Evolutionary conservation across 306 rosid species (phyloP), one percentile per base, ranked within the genome.

Genomic region (Sicyos edulis): DNA sequence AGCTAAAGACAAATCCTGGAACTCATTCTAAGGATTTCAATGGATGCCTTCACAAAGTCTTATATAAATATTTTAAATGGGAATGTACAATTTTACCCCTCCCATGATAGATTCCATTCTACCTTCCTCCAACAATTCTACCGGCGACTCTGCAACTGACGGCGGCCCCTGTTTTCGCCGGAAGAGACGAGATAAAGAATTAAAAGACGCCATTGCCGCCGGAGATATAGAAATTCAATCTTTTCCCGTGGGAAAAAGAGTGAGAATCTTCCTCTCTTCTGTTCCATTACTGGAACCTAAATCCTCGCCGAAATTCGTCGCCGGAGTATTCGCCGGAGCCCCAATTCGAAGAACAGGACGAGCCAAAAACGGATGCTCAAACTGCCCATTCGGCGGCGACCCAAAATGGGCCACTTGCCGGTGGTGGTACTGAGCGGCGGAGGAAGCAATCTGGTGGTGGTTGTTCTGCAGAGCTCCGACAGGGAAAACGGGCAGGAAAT

Each of bases 181-280:
- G 51, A 34, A 47, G 34, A 62, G 69, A 62, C 24, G 45, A 32
- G 4, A 40, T 24, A 20, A 63, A n/a, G 15, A 58, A 58, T 26
- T 26, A 47, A 32, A 8, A 57, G 26, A 13, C 19, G 63, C 63
- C 63, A 58, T 58, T 13, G 3, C 42, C 64, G 10, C 19, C 44
- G 20, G 65, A 5, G 64, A 59, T 51, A 15, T 29, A 19, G 34
- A 13, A 40, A 8, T 55, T 90, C 82, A 93, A 80, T 93, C 96
- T 65, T 93, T 90, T 66, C 93, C 98, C 2, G 92, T 87, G 60
- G 98, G 96, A 77, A 90, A 93, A 51, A 93, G 80, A 74, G 98
- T 88, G 64, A 93, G 96, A 79, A 87, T 90, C 87, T 84, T 87
- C 78, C 96, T 87, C 78, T 87, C 98, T 17, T 84, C 96, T 1